Conservation (phyloP, 306 rosid genomes). For the Gleditsia sinensis region DNA sequence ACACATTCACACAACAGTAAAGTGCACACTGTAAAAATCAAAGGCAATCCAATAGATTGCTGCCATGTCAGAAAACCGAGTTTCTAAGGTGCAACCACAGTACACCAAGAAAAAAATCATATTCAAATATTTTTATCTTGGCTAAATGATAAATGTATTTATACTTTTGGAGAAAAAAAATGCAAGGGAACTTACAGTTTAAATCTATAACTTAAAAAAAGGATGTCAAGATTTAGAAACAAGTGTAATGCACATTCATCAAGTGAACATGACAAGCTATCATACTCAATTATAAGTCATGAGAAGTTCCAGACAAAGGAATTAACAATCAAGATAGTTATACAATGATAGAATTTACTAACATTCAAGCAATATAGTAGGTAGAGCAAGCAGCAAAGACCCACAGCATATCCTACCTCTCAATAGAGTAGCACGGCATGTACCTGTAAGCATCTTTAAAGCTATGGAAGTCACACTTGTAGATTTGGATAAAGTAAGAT, state of each 20-base stretch:
- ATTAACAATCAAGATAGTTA: conserved; percentile 41
- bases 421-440: conserved; percentile 77
- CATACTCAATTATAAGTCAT: conserved; percentile 26
- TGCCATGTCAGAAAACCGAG: conserved; percentile 28
- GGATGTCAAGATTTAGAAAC: conserved; percentile 2
- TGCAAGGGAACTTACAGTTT: conserved; percentile 19
- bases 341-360: conserved; percentile 65
- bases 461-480: conserved; percentile 56
- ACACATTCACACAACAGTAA: conserved; percentile 12
- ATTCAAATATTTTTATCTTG: not conserved
- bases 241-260: conserved; percentile 23
- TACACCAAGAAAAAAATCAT: not conserved
- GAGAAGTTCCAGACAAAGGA: conserved; percentile 26
- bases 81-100: conserved; percentile 22
- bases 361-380: conserved; percentile 69
- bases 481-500: conserved; percentile 45
- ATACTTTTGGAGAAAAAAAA: not conserved
- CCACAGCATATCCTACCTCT: conserved; percentile 85
- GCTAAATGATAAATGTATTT: not conserved
- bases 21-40: conserved; percentile 18
- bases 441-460: conserved; percentile 88
- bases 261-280: conserved; percentile 18
- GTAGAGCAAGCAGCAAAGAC: conserved; percentile 85
- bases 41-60: conserved; percentile 28
- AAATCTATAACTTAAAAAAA: conserved; percentile 11